Conservation (phyloP, 495 filamentous ascomycete genomes). For the Parathielavia hyrcaniae region DNA sequence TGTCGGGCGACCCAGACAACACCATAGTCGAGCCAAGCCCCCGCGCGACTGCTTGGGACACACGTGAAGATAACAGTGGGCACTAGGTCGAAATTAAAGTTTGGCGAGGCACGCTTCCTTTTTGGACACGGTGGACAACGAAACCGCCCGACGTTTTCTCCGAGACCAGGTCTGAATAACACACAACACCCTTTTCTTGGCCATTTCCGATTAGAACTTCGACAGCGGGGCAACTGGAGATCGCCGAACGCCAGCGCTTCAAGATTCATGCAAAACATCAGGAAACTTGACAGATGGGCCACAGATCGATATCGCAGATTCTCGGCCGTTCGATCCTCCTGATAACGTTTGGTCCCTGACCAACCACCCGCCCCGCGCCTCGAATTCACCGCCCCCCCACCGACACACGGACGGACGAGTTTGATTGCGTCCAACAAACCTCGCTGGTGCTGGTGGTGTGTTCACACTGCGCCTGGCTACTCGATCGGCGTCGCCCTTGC, state of each 20-base stretch:
- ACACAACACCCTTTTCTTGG: not conserved
- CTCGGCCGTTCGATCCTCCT: constrained; percentile 10
- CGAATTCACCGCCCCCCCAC: constrained; percentile 6
- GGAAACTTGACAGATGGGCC: constrained; percentile 2
- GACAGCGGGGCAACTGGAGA: not conserved
- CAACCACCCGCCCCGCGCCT: not conserved
- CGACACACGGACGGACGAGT: not conserved
- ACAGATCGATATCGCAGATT: not conserved
- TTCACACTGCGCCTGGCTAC: not conserved
- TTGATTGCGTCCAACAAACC: not conserved
- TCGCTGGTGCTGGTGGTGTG: not conserved
- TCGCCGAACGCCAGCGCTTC: not conserved
- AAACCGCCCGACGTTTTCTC: not conserved
- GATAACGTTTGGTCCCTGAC: not conserved
- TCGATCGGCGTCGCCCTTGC: not conserved
- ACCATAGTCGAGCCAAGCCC: constrained; percentile 8
- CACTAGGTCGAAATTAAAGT: constrained; percentile 17
- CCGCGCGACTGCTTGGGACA: constrained; percentile 13
- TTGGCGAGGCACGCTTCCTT: constrained; percentile 12
- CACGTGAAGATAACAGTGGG: constrained; percentile 27
- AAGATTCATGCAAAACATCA: not conserved
- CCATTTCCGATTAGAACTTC: not conserved
- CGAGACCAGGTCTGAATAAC: not conserved
- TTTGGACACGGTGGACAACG: constrained; percentile 16
- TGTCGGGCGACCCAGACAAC: constrained; percentile 10